Evolutionary conservation across 2,329 filamentous ascomycete genomes (phyloP).

Genomic region (Gaeumannomyces sp.): DNA sequence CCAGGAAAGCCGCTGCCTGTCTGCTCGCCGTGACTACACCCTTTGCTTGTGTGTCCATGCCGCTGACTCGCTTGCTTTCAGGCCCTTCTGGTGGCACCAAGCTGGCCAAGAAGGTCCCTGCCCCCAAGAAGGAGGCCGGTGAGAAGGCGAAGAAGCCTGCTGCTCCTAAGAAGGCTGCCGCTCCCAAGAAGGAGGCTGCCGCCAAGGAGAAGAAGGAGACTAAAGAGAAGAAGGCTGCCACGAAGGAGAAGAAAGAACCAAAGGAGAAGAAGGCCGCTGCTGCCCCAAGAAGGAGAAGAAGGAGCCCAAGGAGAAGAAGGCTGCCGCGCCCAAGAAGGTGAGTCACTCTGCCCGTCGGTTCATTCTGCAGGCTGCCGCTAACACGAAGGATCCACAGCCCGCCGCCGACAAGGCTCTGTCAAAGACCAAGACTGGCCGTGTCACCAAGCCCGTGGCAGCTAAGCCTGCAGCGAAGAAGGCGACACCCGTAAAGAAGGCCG

Average conservation of each 20-base stretch:
- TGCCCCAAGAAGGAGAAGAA: conserved; percentile 39
- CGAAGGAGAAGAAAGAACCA: conserved; percentile 38
- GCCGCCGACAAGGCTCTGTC: conserved; percentile 49
- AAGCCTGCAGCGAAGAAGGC: conserved; percentile 6
- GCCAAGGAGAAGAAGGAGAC: conserved; percentile 38
- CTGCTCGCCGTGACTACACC: neutral
- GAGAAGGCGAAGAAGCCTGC: conserved; percentile 22
- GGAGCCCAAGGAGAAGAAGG: conserved; percentile 36
- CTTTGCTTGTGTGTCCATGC: conserved; percentile 12
- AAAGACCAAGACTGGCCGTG: conserved; percentile 83
- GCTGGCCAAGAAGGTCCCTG: conserved; percentile 70
- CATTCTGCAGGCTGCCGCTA: too few species aligned
- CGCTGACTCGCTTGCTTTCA: conserved; percentile 26
- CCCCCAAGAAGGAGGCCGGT: conserved; percentile 27
- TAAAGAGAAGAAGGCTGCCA: conserved; percentile 41
- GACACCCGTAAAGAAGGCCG: conserved; percentile 3
- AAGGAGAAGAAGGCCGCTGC: conserved; percentile 36
- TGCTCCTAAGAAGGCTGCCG: conserved; percentile 37
- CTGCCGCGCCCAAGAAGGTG: neutral
- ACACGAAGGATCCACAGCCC: conserved; percentile 47
- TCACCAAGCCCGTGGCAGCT: conserved; percentile 37
- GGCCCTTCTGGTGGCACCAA: conserved; percentile 86
- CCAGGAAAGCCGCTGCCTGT: too few species aligned
- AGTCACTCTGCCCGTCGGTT: too few species aligned
- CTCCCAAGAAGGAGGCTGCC: conserved; percentile 35